Percentiles rank a stretch among this genome's conserved stretches.
phyloP scores from a whole-genome alignment of 2,329 filamentous ascomycete species.

The Alternaria postmessia region DNA sequence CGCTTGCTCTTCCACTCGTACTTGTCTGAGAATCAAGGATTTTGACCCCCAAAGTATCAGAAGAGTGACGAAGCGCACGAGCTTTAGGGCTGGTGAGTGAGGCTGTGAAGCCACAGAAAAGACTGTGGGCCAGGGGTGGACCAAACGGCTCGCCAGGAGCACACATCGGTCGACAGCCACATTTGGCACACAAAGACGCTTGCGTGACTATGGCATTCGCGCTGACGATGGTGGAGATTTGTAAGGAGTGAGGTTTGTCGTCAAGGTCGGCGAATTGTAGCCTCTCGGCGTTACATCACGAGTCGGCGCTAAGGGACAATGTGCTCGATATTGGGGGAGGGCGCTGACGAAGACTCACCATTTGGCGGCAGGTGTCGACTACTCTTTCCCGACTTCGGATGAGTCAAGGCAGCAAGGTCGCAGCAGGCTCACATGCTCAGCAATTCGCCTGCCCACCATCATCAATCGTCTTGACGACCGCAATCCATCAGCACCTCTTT shows the following conservation, averaged over 20 bases:
- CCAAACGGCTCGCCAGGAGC: slow-evolving; percentile 9
- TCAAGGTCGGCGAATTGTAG: slow-evolving; percentile 5
- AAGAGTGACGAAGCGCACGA: neutral
- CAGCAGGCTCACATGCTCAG: slow-evolving; percentile 24
- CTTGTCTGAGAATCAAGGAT: neutral
- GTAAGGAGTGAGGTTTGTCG: slow-evolving; percentile 5
- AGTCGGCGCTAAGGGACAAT: neutral
- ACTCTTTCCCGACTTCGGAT: slow-evolving; percentile 28
- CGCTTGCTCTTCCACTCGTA: neutral
- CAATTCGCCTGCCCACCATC: slow-evolving; percentile 9
- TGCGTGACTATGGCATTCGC: slow-evolving; percentile 10
- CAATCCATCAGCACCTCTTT: slow-evolving; percentile 1
- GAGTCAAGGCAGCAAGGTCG: slow-evolving; percentile 37
- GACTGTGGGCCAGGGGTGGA: neutral
- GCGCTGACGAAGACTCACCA: slow-evolving; percentile 12
- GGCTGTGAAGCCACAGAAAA: slow-evolving; percentile 14
- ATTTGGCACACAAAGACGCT: slow-evolving; percentile 7
- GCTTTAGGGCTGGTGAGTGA: slow-evolving; percentile 11
- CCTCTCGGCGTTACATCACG: neutral
- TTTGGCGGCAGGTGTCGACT: slow-evolving; percentile 4
- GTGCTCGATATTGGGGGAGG: neutral
- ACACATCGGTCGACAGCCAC: slow-evolving; percentile 13
- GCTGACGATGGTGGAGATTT: slow-evolving; percentile 13
- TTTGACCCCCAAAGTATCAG: slow-evolving; percentile 8
- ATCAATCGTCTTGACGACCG: neutral